These are phyloP conservation scores for Calonectria hawksworthii DNA, from an alignment of 2,329 filamentous ascomycete genomes.

Conservation along the genomic window DNA sequence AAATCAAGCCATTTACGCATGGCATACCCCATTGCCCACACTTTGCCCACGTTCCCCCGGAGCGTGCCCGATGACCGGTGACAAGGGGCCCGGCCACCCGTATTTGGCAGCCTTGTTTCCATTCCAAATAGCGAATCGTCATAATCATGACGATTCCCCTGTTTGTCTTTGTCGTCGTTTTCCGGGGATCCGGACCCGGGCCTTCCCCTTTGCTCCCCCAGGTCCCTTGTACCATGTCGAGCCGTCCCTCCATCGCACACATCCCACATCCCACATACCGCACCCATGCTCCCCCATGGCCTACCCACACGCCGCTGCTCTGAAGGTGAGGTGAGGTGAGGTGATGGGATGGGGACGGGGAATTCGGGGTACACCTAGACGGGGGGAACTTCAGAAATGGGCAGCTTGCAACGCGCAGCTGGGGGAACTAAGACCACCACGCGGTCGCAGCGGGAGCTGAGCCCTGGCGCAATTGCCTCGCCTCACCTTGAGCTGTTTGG, in stretches of 20 bases:
- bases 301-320: constrained; percentile 15
- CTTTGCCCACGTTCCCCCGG: constrained; percentile 8
- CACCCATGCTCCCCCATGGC: constrained; percentile 37
- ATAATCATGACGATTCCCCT: constrained; percentile 32
- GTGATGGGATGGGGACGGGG: constrained; percentile 24
- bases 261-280: constrained; percentile 25
- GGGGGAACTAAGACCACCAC: constrained; percentile 10
- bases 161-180: constrained; percentile 27
- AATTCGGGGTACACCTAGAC: background rate
- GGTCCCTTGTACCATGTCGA: constrained; percentile 18
- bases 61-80: constrained; percentile 3
- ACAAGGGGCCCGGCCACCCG: constrained; percentile 5
- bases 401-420: background rate
- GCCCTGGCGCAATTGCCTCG: constrained; percentile 21
- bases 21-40: background rate
- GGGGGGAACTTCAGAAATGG: constrained; percentile 15
- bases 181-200: constrained; percentile 43
- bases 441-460: constrained; percentile 26
- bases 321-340: constrained; percentile 28
- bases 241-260: constrained; percentile 24
- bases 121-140: constrained; percentile 29
- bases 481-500: constrained; percentile 21
- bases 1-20: constrained; percentile 13
- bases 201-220: constrained; percentile 30
- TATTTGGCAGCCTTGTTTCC: constrained; percentile 31